Evolutionary conservation across 345 rosid species (phyloP).

Genomic region (Theobroma cacao): DNA sequence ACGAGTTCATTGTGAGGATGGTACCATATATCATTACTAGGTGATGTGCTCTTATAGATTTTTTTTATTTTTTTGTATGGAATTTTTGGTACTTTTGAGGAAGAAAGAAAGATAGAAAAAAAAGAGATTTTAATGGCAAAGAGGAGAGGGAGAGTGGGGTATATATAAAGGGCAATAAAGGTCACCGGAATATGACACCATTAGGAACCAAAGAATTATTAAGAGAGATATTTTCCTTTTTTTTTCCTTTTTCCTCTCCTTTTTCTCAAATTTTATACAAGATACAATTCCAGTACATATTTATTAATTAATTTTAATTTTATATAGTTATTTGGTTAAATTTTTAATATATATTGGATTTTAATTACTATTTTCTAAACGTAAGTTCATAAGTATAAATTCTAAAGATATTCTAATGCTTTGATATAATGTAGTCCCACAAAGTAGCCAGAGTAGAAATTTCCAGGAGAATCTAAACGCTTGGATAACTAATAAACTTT

Average conservation of each 20-base stretch:
- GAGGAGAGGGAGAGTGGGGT: background rate
- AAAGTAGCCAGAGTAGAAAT: too few species aligned
- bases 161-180: constrained; percentile 8
- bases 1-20: constrained; percentile 8
- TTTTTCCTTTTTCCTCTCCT: background rate
- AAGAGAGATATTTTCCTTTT: background rate
- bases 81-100: background rate
- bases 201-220: background rate
- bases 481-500: too few species aligned
- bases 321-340: too few species aligned
- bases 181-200: background rate
- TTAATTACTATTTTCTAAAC: too few species aligned
- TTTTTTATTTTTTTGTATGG: background rate
- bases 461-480: too few species aligned
- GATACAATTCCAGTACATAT: too few species aligned
- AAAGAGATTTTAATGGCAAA: background rate
- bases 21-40: background rate
- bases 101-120: background rate
- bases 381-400: too few species aligned
- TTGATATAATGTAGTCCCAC: too few species aligned
- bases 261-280: too few species aligned
- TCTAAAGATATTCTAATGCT: too few species aligned
- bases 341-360: too few species aligned
- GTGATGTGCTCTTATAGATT: background rate
- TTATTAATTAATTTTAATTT: too few species aligned